Percentiles rank a stretch among this genome's conserved stretches.
Conservation (phyloP, 2,329 filamentous ascomycete species). For the Hypoxylon sp. region DNA sequence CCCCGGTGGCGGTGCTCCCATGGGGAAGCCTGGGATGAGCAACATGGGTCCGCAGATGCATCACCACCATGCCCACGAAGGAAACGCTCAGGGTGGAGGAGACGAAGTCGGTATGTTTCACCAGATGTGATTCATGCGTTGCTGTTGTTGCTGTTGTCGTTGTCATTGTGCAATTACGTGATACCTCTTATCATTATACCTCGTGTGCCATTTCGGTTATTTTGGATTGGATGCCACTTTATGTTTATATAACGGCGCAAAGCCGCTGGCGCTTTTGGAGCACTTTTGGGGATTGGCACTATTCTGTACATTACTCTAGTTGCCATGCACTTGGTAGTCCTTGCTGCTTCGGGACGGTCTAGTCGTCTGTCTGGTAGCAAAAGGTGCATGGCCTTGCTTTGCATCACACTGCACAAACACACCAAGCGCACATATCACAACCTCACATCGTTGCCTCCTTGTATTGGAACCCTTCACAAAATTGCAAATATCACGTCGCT, state of each 20-base stretch:
- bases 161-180: slow-evolving; percentile 56
- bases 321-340: slow-evolving; percentile 57
- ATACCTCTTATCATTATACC: slow-evolving; percentile 57
- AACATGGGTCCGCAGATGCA: slow-evolving; percentile 78
- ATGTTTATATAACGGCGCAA: slow-evolving; percentile 57
- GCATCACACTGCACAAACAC: slow-evolving; percentile 56
- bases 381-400: slow-evolving; percentile 57
- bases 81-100: slow-evolving; percentile 74
- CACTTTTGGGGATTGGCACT: slow-evolving; percentile 58
- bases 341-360: slow-evolving; percentile 56
- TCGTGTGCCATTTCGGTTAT: slow-evolving; percentile 54
- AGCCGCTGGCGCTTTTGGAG: slow-evolving; percentile 58
- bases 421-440: slow-evolving; percentile 58
- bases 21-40: slow-evolving; percentile 77
- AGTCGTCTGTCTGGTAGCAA: slow-evolving; percentile 59
- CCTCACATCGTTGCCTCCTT: slow-evolving; percentile 53
- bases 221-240: slow-evolving; percentile 52
- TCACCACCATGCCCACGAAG: slow-evolving; percentile 83
- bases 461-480: slow-evolving; percentile 53
- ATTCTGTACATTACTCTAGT: slow-evolving; percentile 70
- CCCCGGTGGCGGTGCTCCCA: slow-evolving; percentile 66
- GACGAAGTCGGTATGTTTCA: slow-evolving; percentile 99
- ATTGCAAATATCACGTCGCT: slow-evolving; percentile 51
- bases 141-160: slow-evolving; percentile 57
- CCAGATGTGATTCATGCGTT: slow-evolving; percentile 82